phyloP scores from a whole-genome alignment of 73 alveolate genomes.

The Breviolum minutum region DNA sequence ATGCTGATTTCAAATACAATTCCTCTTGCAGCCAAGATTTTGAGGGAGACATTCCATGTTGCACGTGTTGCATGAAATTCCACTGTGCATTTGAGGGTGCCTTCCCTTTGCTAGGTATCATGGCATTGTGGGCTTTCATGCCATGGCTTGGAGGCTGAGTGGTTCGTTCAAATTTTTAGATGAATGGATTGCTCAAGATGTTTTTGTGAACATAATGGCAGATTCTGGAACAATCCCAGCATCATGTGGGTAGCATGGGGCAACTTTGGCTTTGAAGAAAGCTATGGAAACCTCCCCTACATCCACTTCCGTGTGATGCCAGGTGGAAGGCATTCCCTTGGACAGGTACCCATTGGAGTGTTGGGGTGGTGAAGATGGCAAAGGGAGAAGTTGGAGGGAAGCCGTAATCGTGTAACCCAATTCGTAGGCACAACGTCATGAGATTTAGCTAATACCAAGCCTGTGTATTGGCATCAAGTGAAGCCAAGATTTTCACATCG shows the following conservation, averaged over 20 bases:
- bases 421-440: neutral
- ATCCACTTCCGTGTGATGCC: neutral
- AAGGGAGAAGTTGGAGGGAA: neutral
- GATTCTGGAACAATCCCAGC: too few species aligned
- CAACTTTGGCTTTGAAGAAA: too few species aligned
- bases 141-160: conserved; percentile 49
- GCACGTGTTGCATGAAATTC: neutral
- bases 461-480: too few species aligned
- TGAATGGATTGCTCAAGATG: too few species aligned
- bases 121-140: conserved; percentile 79
- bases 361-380: neutral
- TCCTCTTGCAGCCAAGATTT: too few species aligned
- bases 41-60: too few species aligned
- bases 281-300: neutral
- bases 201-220: too few species aligned
- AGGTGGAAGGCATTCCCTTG: conserved; percentile 82
- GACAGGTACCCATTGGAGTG: neutral
- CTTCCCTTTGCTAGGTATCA: neutral
- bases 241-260: too few species aligned
- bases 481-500: too few species aligned
- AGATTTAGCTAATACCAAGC: too few species aligned
- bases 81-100: too few species aligned
- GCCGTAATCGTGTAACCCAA: neutral
- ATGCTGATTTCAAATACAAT: too few species aligned
- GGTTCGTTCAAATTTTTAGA: neutral